Evolutionary conservation across 306 rosid genomes (phyloP), one percentile per base, ranked within the genome.

Genomic region (Sechiopsis laciniata): DNA sequence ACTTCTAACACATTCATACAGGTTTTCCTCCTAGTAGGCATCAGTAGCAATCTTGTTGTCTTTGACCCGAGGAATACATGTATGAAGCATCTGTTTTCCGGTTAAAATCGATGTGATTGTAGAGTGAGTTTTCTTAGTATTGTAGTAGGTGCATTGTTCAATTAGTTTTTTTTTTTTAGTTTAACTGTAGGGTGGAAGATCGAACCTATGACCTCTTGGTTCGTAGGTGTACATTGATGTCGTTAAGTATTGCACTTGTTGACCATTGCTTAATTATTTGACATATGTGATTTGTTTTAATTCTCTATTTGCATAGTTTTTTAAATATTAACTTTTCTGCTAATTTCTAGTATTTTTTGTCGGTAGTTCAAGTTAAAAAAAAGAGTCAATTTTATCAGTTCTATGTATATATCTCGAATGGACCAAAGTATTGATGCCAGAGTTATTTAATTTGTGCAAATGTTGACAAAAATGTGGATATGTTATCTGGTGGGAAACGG

Each of bases 1-100:
- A 35, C 75, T 71, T 32, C 24, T 0, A 71, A 52, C 74, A 51
- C 45, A 24, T 26, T 51, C 60, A 50, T 51, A 22, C 46, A 26
- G 48, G 60, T 69, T 52, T 50, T 67, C 46, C 55, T 40, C 54
- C 26, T 69, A 40, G 58, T 50, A 24, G 55, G 74, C 55, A 48
- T 11, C 53, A 40, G 9, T 35, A 64, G 71, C 71, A 65, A 17
- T 65, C 9, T 40, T 7, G 17, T 35, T 42, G 37, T 21, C 17
- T 67, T 20, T 19, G 32, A 66, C 26, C 10, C 5, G 46, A 42
- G 72, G 35, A 67, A 21, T 46, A 7, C 56, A 21, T 67, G 56
- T 67, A 67, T 46, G 73, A 21, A 67, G 56, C 63, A 60, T 11
- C 15, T 14, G 10, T 26, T 60, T 12, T 60, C 42, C 66, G 12